phyloP scores from a whole-genome alignment of 257 asterid genomes.

The Avicennia marina region DNA sequence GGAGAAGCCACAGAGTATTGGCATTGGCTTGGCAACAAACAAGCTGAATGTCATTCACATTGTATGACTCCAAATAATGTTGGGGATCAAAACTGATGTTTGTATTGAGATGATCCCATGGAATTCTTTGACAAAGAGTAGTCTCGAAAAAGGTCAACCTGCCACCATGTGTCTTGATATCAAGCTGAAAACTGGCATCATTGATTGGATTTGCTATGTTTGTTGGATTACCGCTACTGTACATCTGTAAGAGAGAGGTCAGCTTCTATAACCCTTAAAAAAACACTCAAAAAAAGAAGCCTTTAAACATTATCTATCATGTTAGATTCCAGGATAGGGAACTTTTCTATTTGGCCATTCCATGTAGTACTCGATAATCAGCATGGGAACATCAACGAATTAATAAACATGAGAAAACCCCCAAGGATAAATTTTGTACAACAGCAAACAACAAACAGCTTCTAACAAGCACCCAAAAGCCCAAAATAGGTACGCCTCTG shows the following conservation, averaged over 20 bases:
- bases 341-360: not conserved
- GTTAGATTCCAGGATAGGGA: not conserved
- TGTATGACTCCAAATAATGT: constrained; percentile 58
- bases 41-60: constrained; percentile 75
- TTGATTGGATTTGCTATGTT: constrained; percentile 93
- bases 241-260: constrained; percentile 58
- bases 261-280: constrained; percentile 3
- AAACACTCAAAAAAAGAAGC: not conserved
- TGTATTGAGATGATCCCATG: constrained; percentile 49
- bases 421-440: too few relatives aligned
- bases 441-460: too few relatives aligned
- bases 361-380: not conserved
- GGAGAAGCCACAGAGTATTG: constrained; percentile 82
- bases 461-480: too few relatives aligned
- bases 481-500: too few relatives aligned
- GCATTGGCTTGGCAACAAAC: constrained; percentile 95
- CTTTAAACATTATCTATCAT: not conserved
- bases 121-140: constrained; percentile 74
- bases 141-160: constrained; percentile 82
- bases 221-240: constrained; percentile 98
- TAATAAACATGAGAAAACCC: too few relatives aligned
- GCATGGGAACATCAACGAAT: too few relatives aligned
- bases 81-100: constrained; percentile 61
- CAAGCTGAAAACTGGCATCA: constrained; percentile 87
- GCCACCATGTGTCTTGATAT: constrained; percentile 75